Percentiles rank a stretch among this genome's conserved stretches.
These are phyloP conservation scores for Alternaria arborescens DNA, from an alignment of 2,329 filamentous ascomycete species.

Conservation along the genomic window DNA sequence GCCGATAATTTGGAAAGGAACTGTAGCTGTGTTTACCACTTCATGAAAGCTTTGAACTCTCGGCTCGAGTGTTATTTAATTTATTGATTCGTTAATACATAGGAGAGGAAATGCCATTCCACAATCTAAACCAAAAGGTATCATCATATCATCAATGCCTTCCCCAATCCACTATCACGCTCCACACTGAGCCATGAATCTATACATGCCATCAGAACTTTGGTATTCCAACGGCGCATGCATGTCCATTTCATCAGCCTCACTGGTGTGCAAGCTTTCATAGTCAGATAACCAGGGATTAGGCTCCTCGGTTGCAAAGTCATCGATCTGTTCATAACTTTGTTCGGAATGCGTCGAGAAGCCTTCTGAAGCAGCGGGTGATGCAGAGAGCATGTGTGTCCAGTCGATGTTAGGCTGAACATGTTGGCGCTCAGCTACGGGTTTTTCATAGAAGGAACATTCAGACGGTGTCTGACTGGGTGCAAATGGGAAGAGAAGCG, in stretches of 20 bases:
- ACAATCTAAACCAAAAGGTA: constrained; percentile 44
- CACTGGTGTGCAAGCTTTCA: constrained; percentile 65
- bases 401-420: constrained; percentile 60
- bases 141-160: constrained; percentile 21
- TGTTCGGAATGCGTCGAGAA: constrained; percentile 52
- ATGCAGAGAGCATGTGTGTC: constrained; percentile 65
- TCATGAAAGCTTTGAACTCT: neutral
- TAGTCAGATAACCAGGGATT: constrained; percentile 67
- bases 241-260: constrained; percentile 53
- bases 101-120: constrained; percentile 27
- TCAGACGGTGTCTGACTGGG: constrained; percentile 65
- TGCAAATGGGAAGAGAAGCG: constrained; percentile 86
- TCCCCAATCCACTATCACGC: constrained; percentile 29
- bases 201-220: constrained; percentile 70
- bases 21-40: neutral
- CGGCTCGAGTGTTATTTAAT: neutral
- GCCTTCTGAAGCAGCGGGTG: constrained; percentile 42
- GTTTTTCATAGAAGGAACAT: constrained; percentile 56
- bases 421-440: constrained; percentile 46
- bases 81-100: constrained; percentile 24
- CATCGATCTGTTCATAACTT: constrained; percentile 52
- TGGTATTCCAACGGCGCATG: constrained; percentile 65
- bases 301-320: constrained; percentile 50
- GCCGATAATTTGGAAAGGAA: too few species aligned
- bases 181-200: constrained; percentile 72